These are phyloP conservation scores for Pseudocercospora macadamiae DNA, from an alignment of 2,329 filamentous ascomycete species.

Conservation along the genomic window DNA sequence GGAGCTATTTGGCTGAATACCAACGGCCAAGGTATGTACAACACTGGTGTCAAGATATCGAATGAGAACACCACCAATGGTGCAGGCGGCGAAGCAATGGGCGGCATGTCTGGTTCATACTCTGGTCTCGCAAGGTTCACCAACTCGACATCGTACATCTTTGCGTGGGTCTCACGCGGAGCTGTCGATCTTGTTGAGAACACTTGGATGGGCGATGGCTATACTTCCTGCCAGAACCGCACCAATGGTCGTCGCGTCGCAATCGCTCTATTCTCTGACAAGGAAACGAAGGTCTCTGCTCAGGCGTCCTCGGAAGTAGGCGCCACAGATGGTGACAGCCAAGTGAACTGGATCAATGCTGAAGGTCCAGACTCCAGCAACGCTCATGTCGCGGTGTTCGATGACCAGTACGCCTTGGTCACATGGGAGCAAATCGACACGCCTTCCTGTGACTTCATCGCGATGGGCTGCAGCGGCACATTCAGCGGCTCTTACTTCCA, in stretches of 20 bases:
- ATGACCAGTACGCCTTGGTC: conserved; percentile 56
- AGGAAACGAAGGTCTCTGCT: conserved; percentile 58
- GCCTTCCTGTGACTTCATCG: conserved; percentile 59
- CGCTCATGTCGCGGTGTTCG: conserved; percentile 61
- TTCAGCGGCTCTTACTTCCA: conserved; percentile 65
- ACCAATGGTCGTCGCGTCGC: conserved; percentile 64
- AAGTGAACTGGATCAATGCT: conserved; percentile 63
- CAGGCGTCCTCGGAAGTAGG: conserved; percentile 60
- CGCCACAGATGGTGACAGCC: conserved; percentile 57
- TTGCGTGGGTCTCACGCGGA: conserved; percentile 65
- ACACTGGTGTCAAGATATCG: conserved; percentile 60
- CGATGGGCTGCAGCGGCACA: conserved; percentile 62
- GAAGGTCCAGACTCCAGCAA: conserved; percentile 58
- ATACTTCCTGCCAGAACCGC: conserved; percentile 57
- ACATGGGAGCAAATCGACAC: conserved; percentile 64
- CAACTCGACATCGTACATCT: conserved; percentile 58
- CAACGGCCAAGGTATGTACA: conserved; percentile 58
- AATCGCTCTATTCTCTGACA: conserved; percentile 60
- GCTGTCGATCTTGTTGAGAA: conserved; percentile 59
- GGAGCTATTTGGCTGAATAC: conserved; percentile 68
- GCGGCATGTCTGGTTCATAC: conserved; percentile 66
- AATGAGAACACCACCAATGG: conserved; percentile 67
- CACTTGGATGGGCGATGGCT: conserved; percentile 61
- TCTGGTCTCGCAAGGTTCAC: conserved; percentile 59
- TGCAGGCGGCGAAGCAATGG: conserved; percentile 60